Evolutionary conservation across 2,329 filamentous ascomycete genomes (phyloP).

Genomic region (Thermothelomyces thermophilus): DNA sequence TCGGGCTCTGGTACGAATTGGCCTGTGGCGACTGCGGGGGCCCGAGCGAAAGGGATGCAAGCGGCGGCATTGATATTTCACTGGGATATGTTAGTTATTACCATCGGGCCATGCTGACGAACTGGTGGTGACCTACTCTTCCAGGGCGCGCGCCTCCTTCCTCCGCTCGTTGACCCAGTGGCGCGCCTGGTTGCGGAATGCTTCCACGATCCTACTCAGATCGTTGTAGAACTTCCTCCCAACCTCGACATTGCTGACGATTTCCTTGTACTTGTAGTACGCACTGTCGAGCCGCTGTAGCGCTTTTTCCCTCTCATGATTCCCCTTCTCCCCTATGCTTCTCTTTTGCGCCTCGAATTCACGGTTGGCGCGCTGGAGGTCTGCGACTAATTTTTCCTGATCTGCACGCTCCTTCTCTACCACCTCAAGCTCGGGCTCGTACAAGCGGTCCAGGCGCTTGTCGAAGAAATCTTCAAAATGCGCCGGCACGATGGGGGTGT

Average conservation of each 20-base stretch:
- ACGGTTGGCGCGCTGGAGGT: constrained; percentile 68
- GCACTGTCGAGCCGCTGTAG: constrained; percentile 84
- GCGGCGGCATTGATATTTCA: constrained; percentile 46
- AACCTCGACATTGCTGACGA: constrained; percentile 83
- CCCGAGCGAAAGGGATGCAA: constrained; percentile 38
- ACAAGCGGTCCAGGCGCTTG: constrained; percentile 64
- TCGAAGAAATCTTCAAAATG: constrained; percentile 94
- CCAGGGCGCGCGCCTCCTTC: constrained; percentile 71
- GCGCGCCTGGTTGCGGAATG: constrained; percentile 70
- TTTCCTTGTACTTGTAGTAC: constrained; percentile 94
- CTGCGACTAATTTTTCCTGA: constrained; percentile 63
- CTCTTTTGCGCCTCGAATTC: constrained; percentile 69
- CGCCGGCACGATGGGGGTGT: constrained; percentile 74
- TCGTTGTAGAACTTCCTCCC: constrained; percentile 97
- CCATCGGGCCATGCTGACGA: not conserved
- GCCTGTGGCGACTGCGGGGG: constrained; percentile 13
- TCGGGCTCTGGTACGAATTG: constrained; percentile 18
- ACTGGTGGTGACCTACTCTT: constrained; percentile 50
- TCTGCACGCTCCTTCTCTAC: constrained; percentile 66
- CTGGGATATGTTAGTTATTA: constrained; percentile 27
- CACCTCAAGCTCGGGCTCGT: constrained; percentile 69
- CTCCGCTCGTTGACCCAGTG: constrained; percentile 75
- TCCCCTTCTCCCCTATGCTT: constrained; percentile 52
- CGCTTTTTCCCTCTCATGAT: constrained; percentile 73
- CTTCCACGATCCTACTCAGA: constrained; percentile 74